Evolutionary conservation across 1,284 basidiomycete genomes (phyloP).

Genomic region (Schizopora paradoxa): DNA sequence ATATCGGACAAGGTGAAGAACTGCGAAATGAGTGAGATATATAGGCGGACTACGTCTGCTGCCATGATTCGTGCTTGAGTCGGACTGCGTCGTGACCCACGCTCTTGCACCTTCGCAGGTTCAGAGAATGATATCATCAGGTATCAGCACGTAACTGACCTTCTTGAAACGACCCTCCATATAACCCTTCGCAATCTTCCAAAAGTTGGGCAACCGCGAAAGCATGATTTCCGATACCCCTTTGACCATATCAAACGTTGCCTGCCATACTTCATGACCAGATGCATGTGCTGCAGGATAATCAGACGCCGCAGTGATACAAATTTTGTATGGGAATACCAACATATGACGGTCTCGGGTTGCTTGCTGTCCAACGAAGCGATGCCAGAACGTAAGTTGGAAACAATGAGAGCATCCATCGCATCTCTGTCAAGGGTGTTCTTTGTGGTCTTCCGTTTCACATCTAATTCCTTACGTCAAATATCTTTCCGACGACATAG

Average conservation of each 20-base stretch:
- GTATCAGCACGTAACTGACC: slow-evolving; percentile 36
- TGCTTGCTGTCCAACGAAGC: slow-evolving; percentile 59
- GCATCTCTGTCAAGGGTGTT: slow-evolving; percentile 34
- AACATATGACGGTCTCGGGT: slow-evolving; percentile 60
- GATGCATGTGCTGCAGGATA: slow-evolving; percentile 48
- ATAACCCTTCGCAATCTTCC: slow-evolving; percentile 88
- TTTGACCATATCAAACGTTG: slow-evolving; percentile 69
- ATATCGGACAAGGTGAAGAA: slow-evolving; percentile 88
- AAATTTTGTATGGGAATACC: slow-evolving; percentile 21
- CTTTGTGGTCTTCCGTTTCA: slow-evolving; percentile 34
- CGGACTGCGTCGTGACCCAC: slow-evolving; percentile 58
- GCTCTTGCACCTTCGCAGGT: slow-evolving; percentile 15
- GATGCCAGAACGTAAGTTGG: slow-evolving; percentile 54
- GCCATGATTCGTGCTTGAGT: slow-evolving; percentile 89
- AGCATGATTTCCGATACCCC: slow-evolving; percentile 65
- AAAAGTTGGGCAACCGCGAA: slow-evolving; percentile 82
- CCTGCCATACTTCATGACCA: slow-evolving; percentile 78
- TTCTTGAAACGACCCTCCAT: slow-evolving; percentile 89
- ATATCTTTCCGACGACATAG: background rate
- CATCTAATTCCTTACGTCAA: slow-evolving; percentile 33
- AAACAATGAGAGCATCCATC: slow-evolving; percentile 40
- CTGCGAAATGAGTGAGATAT: slow-evolving; percentile 80
- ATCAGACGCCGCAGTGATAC: too few relatives aligned
- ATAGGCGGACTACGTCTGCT: slow-evolving; percentile 83
- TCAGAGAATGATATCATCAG: slow-evolving; percentile 25